Evolutionary conservation across 192 early-diverging fungal species (phyloP), one percentile per base, ranked within the genome.

Genomic region (Umbelopsis ramanniana): DNA sequence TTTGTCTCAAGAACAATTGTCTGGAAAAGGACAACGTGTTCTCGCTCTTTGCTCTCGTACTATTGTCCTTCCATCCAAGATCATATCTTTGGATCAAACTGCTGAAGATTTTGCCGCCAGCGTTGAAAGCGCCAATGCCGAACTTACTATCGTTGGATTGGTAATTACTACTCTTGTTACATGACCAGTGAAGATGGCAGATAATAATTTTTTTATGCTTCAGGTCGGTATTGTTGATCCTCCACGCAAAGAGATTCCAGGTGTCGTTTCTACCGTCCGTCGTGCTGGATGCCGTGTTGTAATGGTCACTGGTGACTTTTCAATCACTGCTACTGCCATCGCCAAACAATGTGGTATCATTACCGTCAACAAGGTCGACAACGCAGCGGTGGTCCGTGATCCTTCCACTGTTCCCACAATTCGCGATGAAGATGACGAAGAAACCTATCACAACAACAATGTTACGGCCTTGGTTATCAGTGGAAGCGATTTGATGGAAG

Each of bases 231-330:
- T 97, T 71, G 83, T 89, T 33, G 96, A 96, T 76, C 96, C 95
- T 50, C 94, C 93, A 40, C 89, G 95, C 40, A 77, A 82, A 21
- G 95, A 95, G 74, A 90, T 90, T 52, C 81, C 81, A 7, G 78
- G 80, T 7, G 84, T 91, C 1, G 88, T 98, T 29, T 78, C 73
- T 35, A 84, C 74, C 0, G 87, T 87, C 52, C 86, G 87, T 50
- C 52, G 73, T 29, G 94, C 94, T 8, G 90, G 90, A 46, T 79
- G 94, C 45, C 87, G 92, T 45, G 84, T 97, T 46, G 90, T 90
- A 69, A 95, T 97, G 96, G 90, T 93, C 29, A 96, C 94, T 37
- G 95, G 94, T 57, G 94, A 96, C 71, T 92, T 90, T 66, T 79
- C 85, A 21, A 70, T 85, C 24, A 98, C 95, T 0, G 96, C 96